These are phyloP conservation scores for Phlyctochytrium bullatum DNA, from an alignment of 192 early-diverging fungal genomes.

Conservation along the genomic window DNA sequence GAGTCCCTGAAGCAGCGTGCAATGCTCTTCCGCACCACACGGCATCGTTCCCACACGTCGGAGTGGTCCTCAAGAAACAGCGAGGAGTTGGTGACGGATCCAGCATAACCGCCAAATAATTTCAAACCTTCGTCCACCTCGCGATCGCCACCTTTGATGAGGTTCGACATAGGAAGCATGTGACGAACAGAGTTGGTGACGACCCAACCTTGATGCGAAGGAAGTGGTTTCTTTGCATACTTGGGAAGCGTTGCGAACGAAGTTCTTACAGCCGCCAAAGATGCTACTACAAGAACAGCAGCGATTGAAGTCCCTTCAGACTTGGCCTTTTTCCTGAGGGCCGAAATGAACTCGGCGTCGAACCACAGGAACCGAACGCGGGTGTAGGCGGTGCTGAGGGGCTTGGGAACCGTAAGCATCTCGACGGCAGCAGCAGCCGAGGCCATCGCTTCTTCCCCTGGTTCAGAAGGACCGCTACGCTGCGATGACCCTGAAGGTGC, in stretches of 20 bases:
- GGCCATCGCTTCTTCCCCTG: not conserved
- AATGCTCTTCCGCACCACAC: conserved; percentile 32
- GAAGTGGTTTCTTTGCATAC: conserved; percentile 13
- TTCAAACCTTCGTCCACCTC: conserved; percentile 34
- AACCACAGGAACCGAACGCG: conserved; percentile 32
- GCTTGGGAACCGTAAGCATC: not conserved
- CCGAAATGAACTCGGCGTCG: conserved; percentile 23
- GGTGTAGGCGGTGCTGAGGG: conserved; percentile 9
- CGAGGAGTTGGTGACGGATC: conserved; percentile 32
- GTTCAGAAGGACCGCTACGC: not conserved
- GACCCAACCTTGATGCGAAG: conserved; percentile 47
- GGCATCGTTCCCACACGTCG: conserved; percentile 39
- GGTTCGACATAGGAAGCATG: conserved; percentile 41
- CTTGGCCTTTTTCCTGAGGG: conserved; percentile 27
- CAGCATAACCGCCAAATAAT: conserved; percentile 49
- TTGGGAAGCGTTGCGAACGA: conserved; percentile 5
- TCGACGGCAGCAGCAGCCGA: not conserved
- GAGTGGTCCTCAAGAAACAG: conserved; percentile 21
- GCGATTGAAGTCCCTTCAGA: conserved; percentile 38
- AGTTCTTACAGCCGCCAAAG: conserved; percentile 37
- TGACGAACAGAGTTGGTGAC: conserved; percentile 40
- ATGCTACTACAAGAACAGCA: conserved; percentile 37
- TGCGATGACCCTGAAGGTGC: not conserved
- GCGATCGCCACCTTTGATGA: conserved; percentile 43
- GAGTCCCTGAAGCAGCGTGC: conserved; percentile 16